phyloP scores from a whole-genome alignment of 2,329 filamentous ascomycete genomes.

The Fusarium pseudocircinatum region DNA sequence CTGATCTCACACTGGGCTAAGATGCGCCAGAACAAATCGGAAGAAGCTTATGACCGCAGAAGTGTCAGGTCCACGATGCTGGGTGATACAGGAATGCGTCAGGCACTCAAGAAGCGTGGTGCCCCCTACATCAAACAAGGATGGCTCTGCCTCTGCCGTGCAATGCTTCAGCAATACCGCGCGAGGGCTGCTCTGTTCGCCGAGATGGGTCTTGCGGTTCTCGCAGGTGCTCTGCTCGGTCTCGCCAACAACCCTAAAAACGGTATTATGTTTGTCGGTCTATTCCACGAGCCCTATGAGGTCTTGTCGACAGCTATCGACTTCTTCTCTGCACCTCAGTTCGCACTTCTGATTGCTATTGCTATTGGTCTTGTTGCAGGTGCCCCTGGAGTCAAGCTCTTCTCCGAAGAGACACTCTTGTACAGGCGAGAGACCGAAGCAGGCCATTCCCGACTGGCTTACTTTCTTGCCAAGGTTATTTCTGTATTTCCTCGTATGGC shows the following conservation, averaged over 20 bases:
- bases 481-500: constrained; percentile 62
- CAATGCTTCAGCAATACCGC: constrained; percentile 67
- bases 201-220: constrained; percentile 61
- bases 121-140: constrained; percentile 60
- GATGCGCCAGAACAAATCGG: constrained; percentile 37
- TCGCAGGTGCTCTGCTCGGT: constrained; percentile 65
- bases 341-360: constrained; percentile 63
- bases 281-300: constrained; percentile 61
- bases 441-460: constrained; percentile 64
- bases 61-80: constrained; percentile 37
- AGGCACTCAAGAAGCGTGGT: constrained; percentile 60
- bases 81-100: constrained; percentile 49
- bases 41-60: constrained; percentile 25
- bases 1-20: constrained; percentile 60
- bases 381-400: constrained; percentile 64
- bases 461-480: constrained; percentile 65
- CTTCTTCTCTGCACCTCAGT: constrained; percentile 59
- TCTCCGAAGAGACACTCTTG: constrained; percentile 55
- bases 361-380: constrained; percentile 63
- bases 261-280: constrained; percentile 63
- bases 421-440: constrained; percentile 65
- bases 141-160: constrained; percentile 62
- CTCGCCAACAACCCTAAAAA: constrained; percentile 60
- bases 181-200: constrained; percentile 60
- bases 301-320: constrained; percentile 62